These are phyloP conservation scores for Plasmodium malariae DNA, from an alignment of 169 alveolate species.

Conservation along the genomic window DNA sequence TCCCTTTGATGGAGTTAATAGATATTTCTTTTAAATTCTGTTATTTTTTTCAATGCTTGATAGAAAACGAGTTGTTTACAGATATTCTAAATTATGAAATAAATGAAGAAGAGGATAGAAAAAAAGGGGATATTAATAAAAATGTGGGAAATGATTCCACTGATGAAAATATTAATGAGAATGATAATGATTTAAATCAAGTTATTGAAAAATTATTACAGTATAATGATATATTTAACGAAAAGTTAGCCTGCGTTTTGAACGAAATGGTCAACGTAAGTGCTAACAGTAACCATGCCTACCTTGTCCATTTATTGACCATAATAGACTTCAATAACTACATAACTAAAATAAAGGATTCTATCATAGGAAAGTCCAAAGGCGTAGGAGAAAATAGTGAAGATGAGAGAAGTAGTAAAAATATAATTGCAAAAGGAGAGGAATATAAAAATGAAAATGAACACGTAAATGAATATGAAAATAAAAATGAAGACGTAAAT, in stretches of 20 bases:
- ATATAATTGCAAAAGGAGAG: no score
- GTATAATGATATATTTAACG: slow-evolving; percentile 71
- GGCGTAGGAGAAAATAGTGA: not conserved
- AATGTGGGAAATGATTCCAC: not conserved
- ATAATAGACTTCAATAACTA: slow-evolving; percentile 64
- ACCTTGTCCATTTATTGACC: slow-evolving; percentile 68
- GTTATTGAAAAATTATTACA: slow-evolving; percentile 71
- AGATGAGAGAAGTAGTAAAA: no score
- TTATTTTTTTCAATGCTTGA: slow-evolving; percentile 72
- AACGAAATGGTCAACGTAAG: slow-evolving; percentile 75
- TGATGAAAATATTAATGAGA: not conserved
- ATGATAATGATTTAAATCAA: slow-evolving; percentile 58
- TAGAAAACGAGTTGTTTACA: slow-evolving; percentile 75
- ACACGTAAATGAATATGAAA: no score
- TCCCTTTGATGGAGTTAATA: slow-evolving; percentile 55
- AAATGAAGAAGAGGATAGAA: slow-evolving; percentile 3
- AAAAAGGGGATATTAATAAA: not conserved
- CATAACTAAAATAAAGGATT: slow-evolving; percentile 67
- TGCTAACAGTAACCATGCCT: slow-evolving; percentile 56
- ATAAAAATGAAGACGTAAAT: not conserved
- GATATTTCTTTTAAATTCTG: slow-evolving; percentile 73
- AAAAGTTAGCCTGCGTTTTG: slow-evolving; percentile 36
- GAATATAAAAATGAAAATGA: no score
- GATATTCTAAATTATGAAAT: slow-evolving; percentile 72
- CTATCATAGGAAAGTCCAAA: not conserved